Evolutionary conservation across 768 basidiomycete genomes (phyloP).

Genomic region (Sarcodon sp.): DNA sequence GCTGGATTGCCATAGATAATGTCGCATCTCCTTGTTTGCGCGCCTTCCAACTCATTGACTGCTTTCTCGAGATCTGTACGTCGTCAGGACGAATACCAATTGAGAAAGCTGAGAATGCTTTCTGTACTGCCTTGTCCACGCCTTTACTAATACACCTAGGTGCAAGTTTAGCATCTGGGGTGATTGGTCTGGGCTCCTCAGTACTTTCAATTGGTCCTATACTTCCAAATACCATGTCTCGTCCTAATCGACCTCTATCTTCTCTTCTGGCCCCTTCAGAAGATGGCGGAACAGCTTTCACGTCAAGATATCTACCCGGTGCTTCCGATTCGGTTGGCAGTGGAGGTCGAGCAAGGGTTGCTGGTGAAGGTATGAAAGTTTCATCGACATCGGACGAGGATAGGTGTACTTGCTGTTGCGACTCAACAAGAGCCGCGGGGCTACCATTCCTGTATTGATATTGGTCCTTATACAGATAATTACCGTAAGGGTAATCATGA

Average conservation of each 20-base stretch:
- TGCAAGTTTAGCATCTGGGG: neutral
- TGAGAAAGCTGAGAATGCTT: neutral
- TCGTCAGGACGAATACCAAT: neutral
- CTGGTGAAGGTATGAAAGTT: conserved; percentile 15
- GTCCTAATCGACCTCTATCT: conserved; percentile 9
- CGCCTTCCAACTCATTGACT: too few relatives aligned
- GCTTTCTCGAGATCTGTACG: too few relatives aligned
- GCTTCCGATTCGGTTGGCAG: conserved; percentile 21
- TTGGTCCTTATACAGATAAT: neutral
- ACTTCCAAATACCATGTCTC: conserved; percentile 39
- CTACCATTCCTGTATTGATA: neutral
- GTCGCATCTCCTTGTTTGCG: too few relatives aligned
- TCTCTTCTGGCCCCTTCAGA: conserved; percentile 4
- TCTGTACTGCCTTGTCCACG: neutral
- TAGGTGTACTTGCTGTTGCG: conserved; percentile 2
- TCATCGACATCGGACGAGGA: conserved; percentile 1
- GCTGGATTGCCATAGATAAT: too few relatives aligned
- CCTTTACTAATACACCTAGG: neutral
- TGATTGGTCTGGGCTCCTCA: conserved; percentile 3
- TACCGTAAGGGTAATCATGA: too few relatives aligned
- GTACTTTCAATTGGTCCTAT: conserved; percentile 21
- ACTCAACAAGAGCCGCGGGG: neutral
- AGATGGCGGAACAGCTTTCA: conserved; percentile 11
- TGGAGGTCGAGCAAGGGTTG: conserved; percentile 17
- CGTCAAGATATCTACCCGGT: conserved; percentile 20